A percentile compares a stretch with the other conserved stretches of the same genome.
Conservation (phyloP, 805 yeast genomes). For the Maudiozyma barnettii region DNA sequence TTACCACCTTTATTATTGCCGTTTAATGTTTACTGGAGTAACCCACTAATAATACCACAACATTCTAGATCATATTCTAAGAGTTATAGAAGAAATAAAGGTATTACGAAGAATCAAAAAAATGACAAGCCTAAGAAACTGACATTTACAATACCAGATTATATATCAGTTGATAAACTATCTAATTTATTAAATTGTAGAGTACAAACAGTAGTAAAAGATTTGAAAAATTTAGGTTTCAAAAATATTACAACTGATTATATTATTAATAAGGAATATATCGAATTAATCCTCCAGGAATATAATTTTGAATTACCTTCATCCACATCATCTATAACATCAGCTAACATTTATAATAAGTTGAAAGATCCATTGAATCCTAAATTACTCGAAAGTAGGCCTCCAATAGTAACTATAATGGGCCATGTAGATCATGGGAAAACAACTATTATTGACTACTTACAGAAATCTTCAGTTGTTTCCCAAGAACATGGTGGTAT, state of each 20-base stretch:
- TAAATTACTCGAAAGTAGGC: constrained; percentile 48
- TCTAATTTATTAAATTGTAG: constrained; percentile 63
- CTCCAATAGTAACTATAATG: constrained; percentile 96
- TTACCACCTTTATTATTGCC: neutral
- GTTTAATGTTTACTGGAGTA: too few species aligned
- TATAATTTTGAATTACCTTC: constrained; percentile 56
- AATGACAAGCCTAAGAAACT: constrained; percentile 11
- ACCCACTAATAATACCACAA: neutral
- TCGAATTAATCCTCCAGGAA: constrained; percentile 80
- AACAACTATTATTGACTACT: constrained; percentile 81
- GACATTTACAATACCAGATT: constrained; percentile 50
- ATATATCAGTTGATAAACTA: constrained; percentile 67
- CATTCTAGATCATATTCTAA: constrained; percentile 9
- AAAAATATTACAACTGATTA: constrained; percentile 58
- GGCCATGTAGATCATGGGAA: constrained; percentile 99
- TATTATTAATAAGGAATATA: constrained; percentile 79
- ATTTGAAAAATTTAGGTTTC: constrained; percentile 63
- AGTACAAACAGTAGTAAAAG: constrained; percentile 46
- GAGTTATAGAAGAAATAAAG: constrained; percentile 6
- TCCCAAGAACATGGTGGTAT: constrained; percentile 89
- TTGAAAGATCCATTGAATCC: constrained; percentile 47
- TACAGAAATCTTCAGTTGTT: constrained; percentile 78
- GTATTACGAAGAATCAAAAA: neutral
- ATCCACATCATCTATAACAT: constrained; percentile 40
- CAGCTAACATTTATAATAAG: constrained; percentile 39